Conservation (phyloP, 192 early-diverging fungal genomes). For the Jimgerdemannia flammicorona region DNA sequence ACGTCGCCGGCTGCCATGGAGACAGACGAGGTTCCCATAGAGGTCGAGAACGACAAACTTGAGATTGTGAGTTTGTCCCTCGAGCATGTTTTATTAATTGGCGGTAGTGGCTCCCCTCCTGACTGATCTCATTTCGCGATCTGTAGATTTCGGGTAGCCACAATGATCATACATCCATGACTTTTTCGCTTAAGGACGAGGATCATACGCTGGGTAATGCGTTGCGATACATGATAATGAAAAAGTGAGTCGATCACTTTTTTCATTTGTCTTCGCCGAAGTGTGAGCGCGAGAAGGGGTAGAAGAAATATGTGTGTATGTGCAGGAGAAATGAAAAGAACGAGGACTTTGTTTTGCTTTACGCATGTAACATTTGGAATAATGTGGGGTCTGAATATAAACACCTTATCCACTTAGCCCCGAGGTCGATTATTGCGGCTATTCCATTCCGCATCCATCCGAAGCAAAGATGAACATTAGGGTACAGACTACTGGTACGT, state of each 20-base stretch:
- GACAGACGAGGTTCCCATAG: not conserved
- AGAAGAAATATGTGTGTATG: not conserved
- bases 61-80: not conserved
- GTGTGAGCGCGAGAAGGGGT: not conserved
- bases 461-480: conserved; percentile 88
- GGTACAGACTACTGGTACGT: conserved; percentile 83
- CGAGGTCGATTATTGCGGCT: conserved; percentile 89
- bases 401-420: conserved; percentile 42
- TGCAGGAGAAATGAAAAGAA: too few relatives aligned
- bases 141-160: conserved; percentile 50
- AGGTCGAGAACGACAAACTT: not conserved
- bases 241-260: conserved; percentile 65
- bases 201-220: conserved; percentile 97
- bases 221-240: conserved; percentile 90
- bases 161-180: conserved; percentile 72
- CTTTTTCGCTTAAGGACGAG: conserved; percentile 88
- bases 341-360: too few relatives aligned
- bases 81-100: too few relatives aligned
- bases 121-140: too few relatives aligned
- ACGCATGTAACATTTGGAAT: too few relatives aligned
- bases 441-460: conserved; percentile 97
- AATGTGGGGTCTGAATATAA: not conserved
- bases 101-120: too few relatives aligned
- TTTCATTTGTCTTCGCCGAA: not conserved
- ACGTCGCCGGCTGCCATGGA: not conserved